Base-by-base conservation (phyloP, 768 basidiomycete species). In the Phallus indusiatus region DNA sequence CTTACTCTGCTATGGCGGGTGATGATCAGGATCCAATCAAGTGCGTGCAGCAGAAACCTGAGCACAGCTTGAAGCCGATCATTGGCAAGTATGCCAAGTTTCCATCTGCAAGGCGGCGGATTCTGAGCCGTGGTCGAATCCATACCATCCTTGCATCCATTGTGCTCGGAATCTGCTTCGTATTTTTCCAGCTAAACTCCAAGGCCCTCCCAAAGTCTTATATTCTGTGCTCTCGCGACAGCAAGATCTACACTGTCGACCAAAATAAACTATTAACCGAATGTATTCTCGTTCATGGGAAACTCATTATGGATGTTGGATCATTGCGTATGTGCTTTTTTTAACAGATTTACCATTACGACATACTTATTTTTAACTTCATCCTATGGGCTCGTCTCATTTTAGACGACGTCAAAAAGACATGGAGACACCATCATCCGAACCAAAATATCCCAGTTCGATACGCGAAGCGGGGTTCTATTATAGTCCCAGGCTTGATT, bases 171-270 rank as follows among this genome's bases (percentile, higher is more conserved):
- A 21, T 59, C 47, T 20, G 35, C 47, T 59, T 59, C 46, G 14
- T 59, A 20, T 14, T 42, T 10, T 59, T 53, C 28, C 36, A 51
- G 36, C 48, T 51, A n/a, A 22, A 28, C 12, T 18, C 49, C 17
- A 35, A 37, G n/a, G 9, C 33, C n/a, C 47, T 59, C n/a, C 57
- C 57, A 8, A 47, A 22, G 18, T 59, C 71, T 5, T 88, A 88
- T 65, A 75, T 77, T 3, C 62, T 90, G n/a, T 90, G 85, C 66
- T 79, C 86, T 0, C 64, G 65, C 0, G 64, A 69, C 1, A 65
- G 68, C 21, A 77, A 72, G 47, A 83, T 91, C 42, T 90, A 90
- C 67, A 90, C 89, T 0, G 88, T 90, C 0, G 81, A 88, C 63
- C 67, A 75, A 9, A 54, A 64, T 1, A 66, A 67, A 9, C 81